Percentiles rank a stretch among this genome's conserved stretches.
These are phyloP conservation scores for Apiospora hydei DNA, from an alignment of 2,329 filamentous ascomycete genomes.

Conservation along the genomic window DNA sequence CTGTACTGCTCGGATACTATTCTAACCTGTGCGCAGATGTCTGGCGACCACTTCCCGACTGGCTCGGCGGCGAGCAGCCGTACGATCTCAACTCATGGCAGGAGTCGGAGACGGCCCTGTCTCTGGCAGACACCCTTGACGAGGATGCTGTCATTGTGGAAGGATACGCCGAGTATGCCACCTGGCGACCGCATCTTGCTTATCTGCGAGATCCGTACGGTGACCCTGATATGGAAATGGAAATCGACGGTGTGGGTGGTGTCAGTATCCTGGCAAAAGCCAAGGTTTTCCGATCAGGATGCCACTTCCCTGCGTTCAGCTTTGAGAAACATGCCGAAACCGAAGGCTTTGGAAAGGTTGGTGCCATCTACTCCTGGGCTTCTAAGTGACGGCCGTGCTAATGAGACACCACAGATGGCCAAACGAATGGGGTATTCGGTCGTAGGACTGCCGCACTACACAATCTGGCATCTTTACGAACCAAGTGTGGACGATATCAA, in stretches of 20 bases:
- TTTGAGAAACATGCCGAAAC: slow-evolving; percentile 99
- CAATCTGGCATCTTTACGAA: slow-evolving; percentile 99
- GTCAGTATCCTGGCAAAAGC: slow-evolving; percentile 98
- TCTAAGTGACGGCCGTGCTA: slow-evolving; percentile 24
- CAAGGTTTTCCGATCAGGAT: slow-evolving; percentile 90
- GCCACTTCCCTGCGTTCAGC: slow-evolving; percentile 97
- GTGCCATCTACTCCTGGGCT: slow-evolving; percentile 33
- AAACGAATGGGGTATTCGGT: slow-evolving; percentile 96
- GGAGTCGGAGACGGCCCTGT: slow-evolving; percentile 95
- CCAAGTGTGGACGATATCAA: slow-evolving; percentile 97
- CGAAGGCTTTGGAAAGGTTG: slow-evolving; percentile 96
- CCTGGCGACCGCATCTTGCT: slow-evolving; percentile 95
- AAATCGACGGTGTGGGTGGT: slow-evolving; percentile 96
- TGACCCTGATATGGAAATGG: slow-evolving; percentile 99
- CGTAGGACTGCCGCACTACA: slow-evolving; percentile 94
- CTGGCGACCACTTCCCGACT: slow-evolving; percentile 97
- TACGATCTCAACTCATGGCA: slow-evolving; percentile 99
- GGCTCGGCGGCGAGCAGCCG: slow-evolving; percentile 97
- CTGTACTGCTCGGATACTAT: slow-evolving; percentile 20
- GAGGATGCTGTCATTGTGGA: slow-evolving; percentile 99
- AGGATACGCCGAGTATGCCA: slow-evolving; percentile 98
- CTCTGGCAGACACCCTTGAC: slow-evolving; percentile 91
- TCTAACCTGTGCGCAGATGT: slow-evolving; percentile 71
- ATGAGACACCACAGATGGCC: slow-evolving; percentile 74
- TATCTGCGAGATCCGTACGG: slow-evolving; percentile 97